These are phyloP conservation scores for Pythium brachiatum DNA, from an alignment of 352 stramenopile genomes.

Conservation along the genomic window DNA sequence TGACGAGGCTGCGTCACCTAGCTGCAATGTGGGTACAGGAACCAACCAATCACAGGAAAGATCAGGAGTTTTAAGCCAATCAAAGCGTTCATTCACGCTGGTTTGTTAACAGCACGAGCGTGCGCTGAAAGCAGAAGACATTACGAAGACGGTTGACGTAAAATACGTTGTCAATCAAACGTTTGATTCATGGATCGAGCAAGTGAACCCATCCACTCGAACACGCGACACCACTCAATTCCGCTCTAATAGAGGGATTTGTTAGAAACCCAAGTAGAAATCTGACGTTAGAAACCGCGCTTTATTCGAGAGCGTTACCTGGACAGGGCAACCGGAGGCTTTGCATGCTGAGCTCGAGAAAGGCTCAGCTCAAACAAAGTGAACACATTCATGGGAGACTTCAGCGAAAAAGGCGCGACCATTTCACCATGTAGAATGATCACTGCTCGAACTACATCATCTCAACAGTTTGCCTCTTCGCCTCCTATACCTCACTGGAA, in stretches of 20 bases:
- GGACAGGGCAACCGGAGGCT: too few relatives aligned
- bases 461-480: not conserved
- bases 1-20: slow-evolving; percentile 23
- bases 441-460: not conserved
- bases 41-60: slow-evolving; percentile 6
- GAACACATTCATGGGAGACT: not conserved
- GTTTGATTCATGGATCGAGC: slow-evolving; percentile 19
- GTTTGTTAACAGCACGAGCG: slow-evolving; percentile 12
- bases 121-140: slow-evolving; percentile 4
- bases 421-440: not conserved
- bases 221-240: slow-evolving; percentile 7
- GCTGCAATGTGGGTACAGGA: slow-evolving; percentile 14
- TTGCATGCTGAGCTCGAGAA: not conserved
- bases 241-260: slow-evolving; percentile 10
- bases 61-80: slow-evolving; percentile 14
- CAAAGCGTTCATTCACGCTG: not conserved
- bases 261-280: not conserved
- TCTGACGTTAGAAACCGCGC: not conserved
- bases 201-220: slow-evolving; percentile 16
- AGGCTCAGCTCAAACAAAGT: too few relatives aligned
- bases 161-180: slow-evolving; percentile 19
- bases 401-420: not conserved
- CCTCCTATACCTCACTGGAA: slow-evolving; percentile 43
- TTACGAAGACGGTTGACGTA: slow-evolving; percentile 5
- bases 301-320: not conserved